A percentile compares a stretch with the other conserved stretches of the same genome.
phyloP scores from a whole-genome alignment of 2,329 filamentous ascomycete genomes.

The Xylariaceae sp. region DNA sequence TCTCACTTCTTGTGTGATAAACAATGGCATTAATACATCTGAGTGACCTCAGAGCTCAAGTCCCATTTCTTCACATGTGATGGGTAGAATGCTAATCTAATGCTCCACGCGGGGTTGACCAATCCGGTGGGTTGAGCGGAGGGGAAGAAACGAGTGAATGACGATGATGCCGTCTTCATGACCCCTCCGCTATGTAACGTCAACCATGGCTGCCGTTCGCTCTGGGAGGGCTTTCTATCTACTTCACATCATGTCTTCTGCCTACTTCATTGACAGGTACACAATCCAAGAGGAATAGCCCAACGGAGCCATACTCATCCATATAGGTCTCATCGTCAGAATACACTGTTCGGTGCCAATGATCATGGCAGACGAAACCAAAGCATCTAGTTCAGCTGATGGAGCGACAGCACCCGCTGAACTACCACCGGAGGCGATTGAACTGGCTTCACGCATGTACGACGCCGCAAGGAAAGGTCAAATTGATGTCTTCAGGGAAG shows the following conservation, averaged over 20 bases:
- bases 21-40: background rate
- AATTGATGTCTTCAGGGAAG: constrained; percentile 53
- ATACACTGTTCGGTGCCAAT: background rate
- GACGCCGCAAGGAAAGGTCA: constrained; percentile 59
- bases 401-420: constrained; percentile 8
- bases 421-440: constrained; percentile 60
- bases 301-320: too few species aligned
- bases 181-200: background rate
- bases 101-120: background rate
- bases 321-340: background rate
- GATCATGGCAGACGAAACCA: constrained; percentile 21
- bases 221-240: too few species aligned
- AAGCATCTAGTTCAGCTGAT: background rate
- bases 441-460: constrained; percentile 61
- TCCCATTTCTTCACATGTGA: background rate
- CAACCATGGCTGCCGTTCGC: background rate
- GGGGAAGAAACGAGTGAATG: background rate
- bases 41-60: background rate
- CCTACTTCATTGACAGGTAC: too few species aligned
- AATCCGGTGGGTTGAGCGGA: background rate
- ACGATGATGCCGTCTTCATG: constrained; percentile 2
- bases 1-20: too few species aligned
- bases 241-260: too few species aligned
- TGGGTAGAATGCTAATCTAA: background rate
- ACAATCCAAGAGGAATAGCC: too few species aligned